Percentiles rank a stretch among this genome's conserved stretches.
These are phyloP conservation scores for Solanum medicagineum DNA, from an alignment of 257 asterid genomes.

Conservation along the genomic window DNA sequence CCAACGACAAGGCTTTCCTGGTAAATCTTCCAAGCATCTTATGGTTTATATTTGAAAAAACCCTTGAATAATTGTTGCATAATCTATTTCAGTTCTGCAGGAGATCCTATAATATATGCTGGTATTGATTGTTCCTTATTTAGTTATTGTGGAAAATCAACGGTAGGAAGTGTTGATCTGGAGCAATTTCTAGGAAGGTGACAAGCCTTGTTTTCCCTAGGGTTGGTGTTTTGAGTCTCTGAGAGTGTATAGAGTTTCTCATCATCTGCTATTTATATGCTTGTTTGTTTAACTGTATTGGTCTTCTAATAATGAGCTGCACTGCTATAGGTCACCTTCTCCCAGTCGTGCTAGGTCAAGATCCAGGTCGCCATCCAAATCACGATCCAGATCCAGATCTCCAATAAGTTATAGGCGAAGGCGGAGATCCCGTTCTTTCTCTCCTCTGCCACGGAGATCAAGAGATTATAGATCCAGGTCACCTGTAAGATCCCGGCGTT, in stretches of 20 bases:
- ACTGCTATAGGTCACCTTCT: constrained; percentile 63
- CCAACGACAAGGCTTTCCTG: not conserved
- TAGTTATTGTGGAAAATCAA: not conserved
- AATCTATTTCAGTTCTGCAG: not conserved
- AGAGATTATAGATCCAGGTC: constrained; percentile 74
- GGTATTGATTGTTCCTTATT: not conserved
- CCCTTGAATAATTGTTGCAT: not conserved
- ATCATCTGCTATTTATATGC: not conserved
- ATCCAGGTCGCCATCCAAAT: constrained; percentile 55
- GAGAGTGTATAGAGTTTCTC: not conserved
- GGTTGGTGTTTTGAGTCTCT: not conserved
- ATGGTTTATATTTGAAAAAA: not conserved
- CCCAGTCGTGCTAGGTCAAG: constrained; percentile 40
- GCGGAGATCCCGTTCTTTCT: constrained; percentile 65
- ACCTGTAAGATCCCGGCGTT: constrained; percentile 69
- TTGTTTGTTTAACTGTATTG: not conserved
- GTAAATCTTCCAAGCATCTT: not conserved
- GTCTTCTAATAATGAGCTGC: not conserved
- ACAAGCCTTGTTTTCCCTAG: not conserved
- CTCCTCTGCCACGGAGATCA: constrained; percentile 59
- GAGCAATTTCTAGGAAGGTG: not conserved
- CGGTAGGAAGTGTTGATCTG: not conserved
- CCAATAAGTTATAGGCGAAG: constrained; percentile 55
- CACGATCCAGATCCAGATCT: constrained; percentile 62
- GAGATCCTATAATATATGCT: not conserved